Conservation (phyloP, 768 basidiomycete genomes). For the Calocera viscosa region DNA sequence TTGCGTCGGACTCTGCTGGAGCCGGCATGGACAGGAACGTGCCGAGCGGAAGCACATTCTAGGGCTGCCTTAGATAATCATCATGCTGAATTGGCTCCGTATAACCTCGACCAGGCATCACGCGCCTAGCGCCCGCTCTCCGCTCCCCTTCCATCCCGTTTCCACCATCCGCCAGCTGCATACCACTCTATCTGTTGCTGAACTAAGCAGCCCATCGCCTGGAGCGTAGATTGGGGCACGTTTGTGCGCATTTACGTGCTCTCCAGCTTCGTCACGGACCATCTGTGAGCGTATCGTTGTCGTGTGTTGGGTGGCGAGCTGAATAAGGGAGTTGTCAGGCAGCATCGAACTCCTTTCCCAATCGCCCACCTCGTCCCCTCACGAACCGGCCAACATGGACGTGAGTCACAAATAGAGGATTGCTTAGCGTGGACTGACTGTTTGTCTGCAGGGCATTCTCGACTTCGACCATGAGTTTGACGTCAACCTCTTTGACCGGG, state of each 20-base stretch:
- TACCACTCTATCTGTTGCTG: background rate
- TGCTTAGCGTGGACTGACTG: background rate
- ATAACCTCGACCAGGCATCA: background rate
- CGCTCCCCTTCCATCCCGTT: background rate
- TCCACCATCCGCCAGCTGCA: background rate
- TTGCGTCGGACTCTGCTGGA: background rate
- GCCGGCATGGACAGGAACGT: background rate
- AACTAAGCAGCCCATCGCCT: background rate
- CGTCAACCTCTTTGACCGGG: slow-evolving; percentile 81
- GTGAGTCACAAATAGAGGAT: slow-evolving; percentile 14
- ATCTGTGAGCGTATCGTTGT: background rate
- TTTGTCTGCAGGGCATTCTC: slow-evolving; percentile 53
- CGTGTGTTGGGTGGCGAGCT: background rate
- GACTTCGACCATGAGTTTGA: slow-evolving; percentile 93
- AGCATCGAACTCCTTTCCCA: background rate
- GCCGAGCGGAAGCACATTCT: background rate
- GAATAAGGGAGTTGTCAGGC: background rate
- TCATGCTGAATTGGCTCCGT: background rate
- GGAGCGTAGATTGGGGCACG: background rate
- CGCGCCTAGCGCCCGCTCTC: background rate
- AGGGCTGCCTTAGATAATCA: slow-evolving; percentile 3
- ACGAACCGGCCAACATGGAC: slow-evolving; percentile 18
- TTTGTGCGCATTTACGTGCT: background rate
- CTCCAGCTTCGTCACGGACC: background rate
- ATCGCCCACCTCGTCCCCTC: background rate